Evolutionary conservation across 768 basidiomycete genomes (phyloP).

Genomic region (Mycena rosella): DNA sequence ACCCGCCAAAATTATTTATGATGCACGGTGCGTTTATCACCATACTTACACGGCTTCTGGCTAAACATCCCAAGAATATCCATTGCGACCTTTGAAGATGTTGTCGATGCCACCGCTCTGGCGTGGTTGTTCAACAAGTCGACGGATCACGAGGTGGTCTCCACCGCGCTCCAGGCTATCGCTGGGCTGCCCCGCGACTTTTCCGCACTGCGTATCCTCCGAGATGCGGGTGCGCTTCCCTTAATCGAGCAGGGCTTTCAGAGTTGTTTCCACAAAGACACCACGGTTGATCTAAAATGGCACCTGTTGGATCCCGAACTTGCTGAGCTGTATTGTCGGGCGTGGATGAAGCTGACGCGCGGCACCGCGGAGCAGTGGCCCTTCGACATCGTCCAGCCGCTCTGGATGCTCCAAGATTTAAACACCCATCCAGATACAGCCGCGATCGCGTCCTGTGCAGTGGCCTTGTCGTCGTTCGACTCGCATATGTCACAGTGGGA

Average conservation of each 20-base stretch:
- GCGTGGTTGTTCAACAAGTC: slow-evolving; percentile 55
- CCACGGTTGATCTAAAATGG: slow-evolving; percentile 52
- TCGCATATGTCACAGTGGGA: slow-evolving; percentile 51
- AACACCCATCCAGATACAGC: slow-evolving; percentile 45
- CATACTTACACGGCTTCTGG: not conserved
- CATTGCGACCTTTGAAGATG: slow-evolving; percentile 42
- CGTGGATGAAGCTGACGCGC: slow-evolving; percentile 56
- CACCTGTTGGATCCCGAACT: slow-evolving; percentile 49
- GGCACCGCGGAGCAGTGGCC: slow-evolving; percentile 53
- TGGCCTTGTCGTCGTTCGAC: slow-evolving; percentile 53
- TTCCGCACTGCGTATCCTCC: slow-evolving; percentile 51
- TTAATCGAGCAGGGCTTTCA: slow-evolving; percentile 52
- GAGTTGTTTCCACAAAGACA: slow-evolving; percentile 54
- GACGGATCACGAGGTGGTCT: slow-evolving; percentile 47
- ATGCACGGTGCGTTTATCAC: slow-evolving; percentile 24
- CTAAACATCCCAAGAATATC: slow-evolving; percentile 4
- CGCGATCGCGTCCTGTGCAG: slow-evolving; percentile 52
- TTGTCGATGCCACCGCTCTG: slow-evolving; percentile 52
- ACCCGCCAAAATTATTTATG: slow-evolving; percentile 11
- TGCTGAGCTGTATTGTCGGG: slow-evolving; percentile 54
- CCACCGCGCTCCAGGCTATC: slow-evolving; percentile 51
- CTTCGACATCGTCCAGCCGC: slow-evolving; percentile 48
- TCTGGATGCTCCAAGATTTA: slow-evolving; percentile 49
- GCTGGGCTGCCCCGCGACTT: slow-evolving; percentile 55
- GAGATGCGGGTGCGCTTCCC: slow-evolving; percentile 49